These are phyloP conservation scores for Plectosphaerella cucumerina DNA, from an alignment of 2,329 filamentous ascomycete species.

Conservation along the genomic window DNA sequence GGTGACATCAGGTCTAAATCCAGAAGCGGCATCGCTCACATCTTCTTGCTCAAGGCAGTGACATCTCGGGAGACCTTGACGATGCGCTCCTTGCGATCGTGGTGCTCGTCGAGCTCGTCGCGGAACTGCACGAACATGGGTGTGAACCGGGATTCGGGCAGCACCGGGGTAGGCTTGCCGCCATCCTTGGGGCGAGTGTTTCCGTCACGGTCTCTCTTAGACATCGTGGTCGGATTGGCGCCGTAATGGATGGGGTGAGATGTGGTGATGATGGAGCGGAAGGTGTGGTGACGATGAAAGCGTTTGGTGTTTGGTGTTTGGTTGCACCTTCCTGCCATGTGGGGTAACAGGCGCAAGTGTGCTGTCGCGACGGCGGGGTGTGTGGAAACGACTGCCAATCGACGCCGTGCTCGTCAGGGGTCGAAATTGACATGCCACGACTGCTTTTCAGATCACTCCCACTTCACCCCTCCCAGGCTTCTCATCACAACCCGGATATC, in stretches of 20 bases:
- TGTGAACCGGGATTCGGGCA: conserved; percentile 44
- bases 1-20: fast-evolving
- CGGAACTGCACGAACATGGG: conserved; percentile 84
- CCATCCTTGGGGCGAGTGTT: conserved; percentile 28
- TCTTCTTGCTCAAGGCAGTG: conserved; percentile 93
- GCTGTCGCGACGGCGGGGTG: not conserved
- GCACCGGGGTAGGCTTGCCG: conserved; percentile 20
- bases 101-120: conserved; percentile 85
- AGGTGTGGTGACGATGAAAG: not conserved
- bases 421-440: no score
- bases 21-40: conserved; percentile 62
- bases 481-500: no score
- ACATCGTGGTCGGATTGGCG: conserved; percentile 5
- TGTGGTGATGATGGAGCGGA: not conserved
- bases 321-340: not conserved
- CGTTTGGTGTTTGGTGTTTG: not conserved
- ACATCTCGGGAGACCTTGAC: conserved; percentile 91
- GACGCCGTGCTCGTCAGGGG: no score
- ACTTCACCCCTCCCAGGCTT: no score
- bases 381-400: not conserved
- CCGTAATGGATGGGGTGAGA: not conserved
- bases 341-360: no score
- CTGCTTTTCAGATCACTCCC: no score
- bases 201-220: conserved; percentile 51
- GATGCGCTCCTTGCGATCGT: conserved; percentile 85